phyloP scores from a whole-genome alignment of 164 flowering plant species.

The Litsea cubeba region DNA sequence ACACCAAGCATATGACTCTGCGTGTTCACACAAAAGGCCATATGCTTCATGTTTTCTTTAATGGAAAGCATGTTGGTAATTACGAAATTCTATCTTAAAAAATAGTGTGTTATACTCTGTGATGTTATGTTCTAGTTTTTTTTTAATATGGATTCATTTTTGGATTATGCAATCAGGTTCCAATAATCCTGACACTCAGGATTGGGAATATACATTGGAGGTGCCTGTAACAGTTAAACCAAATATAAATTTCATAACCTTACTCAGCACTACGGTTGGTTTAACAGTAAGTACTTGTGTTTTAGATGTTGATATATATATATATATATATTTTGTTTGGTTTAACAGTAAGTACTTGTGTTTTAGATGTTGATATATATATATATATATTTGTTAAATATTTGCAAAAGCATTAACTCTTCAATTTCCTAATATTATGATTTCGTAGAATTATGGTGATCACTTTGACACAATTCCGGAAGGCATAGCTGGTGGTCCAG shows the following conservation, averaged over 20 bases:
- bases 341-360: slow-evolving; percentile 24
- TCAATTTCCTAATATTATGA: too few species aligned
- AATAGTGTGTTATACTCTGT: too few species aligned
- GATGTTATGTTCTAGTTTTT: neutral
- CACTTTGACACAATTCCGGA: slow-evolving; percentile 24
- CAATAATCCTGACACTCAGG: slow-evolving; percentile 22
- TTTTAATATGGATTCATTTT: neutral
- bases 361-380: too few species aligned
- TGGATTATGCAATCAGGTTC: slow-evolving; percentile 25
- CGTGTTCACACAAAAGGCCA: slow-evolving; percentile 57
- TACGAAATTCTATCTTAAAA: neutral
- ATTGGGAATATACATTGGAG: slow-evolving; percentile 24
- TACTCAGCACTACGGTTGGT: slow-evolving; percentile 63
- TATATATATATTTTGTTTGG: too few species aligned
- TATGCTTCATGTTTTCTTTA: slow-evolving; percentile 57
- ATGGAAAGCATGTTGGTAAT: slow-evolving; percentile 47
- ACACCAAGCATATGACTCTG: slow-evolving; percentile 33
- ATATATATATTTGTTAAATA: neutral
- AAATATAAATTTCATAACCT: slow-evolving; percentile 39
- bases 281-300: slow-evolving; percentile 24
- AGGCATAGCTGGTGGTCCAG: slow-evolving; percentile 48
- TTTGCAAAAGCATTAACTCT: too few species aligned
- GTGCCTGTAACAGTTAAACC: slow-evolving; percentile 23
- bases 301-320: too few species aligned
- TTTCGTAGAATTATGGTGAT: slow-evolving; percentile 49